Evolutionary conservation across 2,329 filamentous ascomycete genomes (phyloP).

Genomic region (Penicillium sp.): DNA sequence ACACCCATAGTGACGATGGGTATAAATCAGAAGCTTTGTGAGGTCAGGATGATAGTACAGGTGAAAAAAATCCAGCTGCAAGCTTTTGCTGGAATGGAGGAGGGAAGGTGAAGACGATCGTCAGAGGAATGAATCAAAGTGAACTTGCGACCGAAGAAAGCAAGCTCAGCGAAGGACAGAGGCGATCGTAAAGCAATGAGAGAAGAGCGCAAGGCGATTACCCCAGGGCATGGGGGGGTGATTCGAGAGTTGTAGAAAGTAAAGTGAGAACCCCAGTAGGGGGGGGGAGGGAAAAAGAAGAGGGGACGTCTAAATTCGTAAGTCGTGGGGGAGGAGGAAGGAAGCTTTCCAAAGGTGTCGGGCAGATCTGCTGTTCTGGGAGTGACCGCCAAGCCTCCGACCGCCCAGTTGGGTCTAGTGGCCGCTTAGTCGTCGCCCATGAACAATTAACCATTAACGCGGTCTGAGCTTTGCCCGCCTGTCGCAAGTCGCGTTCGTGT

Average conservation of each 20-base stretch:
- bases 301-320: constrained; percentile 10
- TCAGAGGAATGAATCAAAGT: constrained; percentile 10
- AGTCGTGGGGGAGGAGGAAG: background rate
- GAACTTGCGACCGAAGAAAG: constrained; percentile 19
- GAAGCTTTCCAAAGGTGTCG: constrained; percentile 7
- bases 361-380: constrained; percentile 13
- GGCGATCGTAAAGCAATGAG: constrained; percentile 2
- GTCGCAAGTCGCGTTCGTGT: constrained; percentile 20
- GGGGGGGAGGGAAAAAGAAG: constrained; percentile 5
- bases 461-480: constrained; percentile 24
- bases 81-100: background rate
- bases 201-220: background rate
- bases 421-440: constrained; percentile 28
- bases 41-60: constrained; percentile 16
- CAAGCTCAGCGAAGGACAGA: constrained; percentile 2
- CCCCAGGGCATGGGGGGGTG: background rate
- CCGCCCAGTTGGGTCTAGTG: constrained; percentile 33
- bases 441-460: constrained; percentile 39
- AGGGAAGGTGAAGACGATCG: background rate
- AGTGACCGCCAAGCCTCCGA: constrained; percentile 34
- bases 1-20: constrained; percentile 65
- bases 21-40: constrained; percentile 6
- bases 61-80: constrained; percentile 11
- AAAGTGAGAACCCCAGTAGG: constrained; percentile 8
- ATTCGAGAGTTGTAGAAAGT: background rate